Base-by-base conservation (phyloP, 177 flowering plant species). In the Telopea speciosissima region DNA sequence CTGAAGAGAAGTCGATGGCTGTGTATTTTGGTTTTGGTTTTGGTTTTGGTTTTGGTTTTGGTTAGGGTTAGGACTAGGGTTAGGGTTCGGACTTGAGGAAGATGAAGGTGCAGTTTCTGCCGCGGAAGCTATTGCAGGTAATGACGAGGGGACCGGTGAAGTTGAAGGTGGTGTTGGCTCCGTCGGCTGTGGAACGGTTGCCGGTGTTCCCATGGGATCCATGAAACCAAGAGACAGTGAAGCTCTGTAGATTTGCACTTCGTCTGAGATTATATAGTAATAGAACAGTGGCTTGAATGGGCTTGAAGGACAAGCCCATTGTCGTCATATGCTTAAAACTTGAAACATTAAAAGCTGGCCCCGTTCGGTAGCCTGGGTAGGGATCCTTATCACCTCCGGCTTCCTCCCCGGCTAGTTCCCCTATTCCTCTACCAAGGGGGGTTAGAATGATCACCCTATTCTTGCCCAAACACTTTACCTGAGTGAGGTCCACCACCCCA, bases 11-110 rank as follows among this genome's bases (percentile, higher is more conserved):
- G 25, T 54, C 56, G 63, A 44, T 68, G 70, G 62, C 72, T 66
- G 45, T 40, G 73, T 63, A 31, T 45, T 68, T 16, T 76, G 68
- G 60, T 66, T 28, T 28, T 28, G 68, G 60, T 66, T 69, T n/a
- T n/a, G n/a, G n/a, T n/a, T n/a, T n/a, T n/a, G n/a, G n/a, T 45
- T 68, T 16, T 76, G 68, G 60, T 66, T 28, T 28, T 28, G 68
- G 60, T 66, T 69, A 49, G 69, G 62, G 68, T 61, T 72, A 54
- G 77, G 75, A 62, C 62, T 75, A 62, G 81, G 75, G 67, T 66
- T 74, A 7, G 79, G 71, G 66, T 60, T 74, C 2, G 79, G 71
- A 62, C 52, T 74, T 28, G 74, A 65, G 40, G 78, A 54, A 25
- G 75, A 66, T 40, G 63, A 26, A 54, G 42, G 68, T 21, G 6